Base-by-base conservation (phyloP, 2,329 filamentous ascomycete genomes). In the Exophiala bonariae region DNA sequence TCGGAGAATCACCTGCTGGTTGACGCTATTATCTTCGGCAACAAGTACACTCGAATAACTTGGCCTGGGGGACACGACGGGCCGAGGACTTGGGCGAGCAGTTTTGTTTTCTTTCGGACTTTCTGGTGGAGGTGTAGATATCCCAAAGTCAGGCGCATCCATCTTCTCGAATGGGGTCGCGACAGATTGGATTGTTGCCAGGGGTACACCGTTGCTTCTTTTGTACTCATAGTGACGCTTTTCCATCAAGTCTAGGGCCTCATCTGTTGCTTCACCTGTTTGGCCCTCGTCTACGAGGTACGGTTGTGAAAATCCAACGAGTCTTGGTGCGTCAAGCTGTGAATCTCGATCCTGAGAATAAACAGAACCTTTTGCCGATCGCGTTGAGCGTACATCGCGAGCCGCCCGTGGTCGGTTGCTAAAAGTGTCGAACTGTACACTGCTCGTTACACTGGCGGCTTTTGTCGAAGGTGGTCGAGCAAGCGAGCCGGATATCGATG, bases 291-390 rank as follows among this genome's bases (percentile, higher is more conserved):
- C 45, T 16, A 45, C 44, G 26, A 50, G 37, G 32, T 40, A 95
- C 0, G 90, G 89, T 50, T 90, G 86, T 44, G 87, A 88, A 5
- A 95, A 73, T 1, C 89, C 89, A 11, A 95, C 83, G 1, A 95
- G 73, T 14, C 89, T 82, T n/a, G 89, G 87, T 11, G 43, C 40
- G 13, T 52, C 49, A 6, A 52, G 6, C 16, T 17, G 40, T 10
- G 45, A 54, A 86, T 85, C 13, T 59, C 33, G 35, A 30, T 48
- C 40, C 13, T 40, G 39, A 14, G 49, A 45, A 28, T 49, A 44
- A 7, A 44, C 10, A 9, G 49, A 52, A 13, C 14, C 30, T 22
- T 42, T 36, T 28, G 9, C 41, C 13, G 49, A 48, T 14, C 40
- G 49, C 3, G 47, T 17, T 36, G 35, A 34, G 11, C 42, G 47